Conservation (phyloP, 2,329 filamentous ascomycete genomes). For the Aspergillus sojae region DNA sequence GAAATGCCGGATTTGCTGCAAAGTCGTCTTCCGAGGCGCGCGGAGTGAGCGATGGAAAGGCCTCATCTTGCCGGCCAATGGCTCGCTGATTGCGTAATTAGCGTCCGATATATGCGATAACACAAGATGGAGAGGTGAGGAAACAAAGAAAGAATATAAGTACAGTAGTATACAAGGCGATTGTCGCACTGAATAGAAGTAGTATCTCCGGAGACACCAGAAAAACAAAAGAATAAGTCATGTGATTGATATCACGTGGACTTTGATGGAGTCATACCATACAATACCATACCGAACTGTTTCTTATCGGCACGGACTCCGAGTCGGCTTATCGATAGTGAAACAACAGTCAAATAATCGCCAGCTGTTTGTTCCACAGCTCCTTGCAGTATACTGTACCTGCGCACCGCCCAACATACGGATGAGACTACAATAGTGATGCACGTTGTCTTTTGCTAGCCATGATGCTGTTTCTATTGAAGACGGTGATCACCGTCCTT, state of each 20-base stretch:
- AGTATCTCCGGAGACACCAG: background rate
- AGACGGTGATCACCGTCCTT: constrained; percentile 34
- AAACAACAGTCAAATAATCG: constrained; percentile 11
- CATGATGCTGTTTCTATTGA: constrained; percentile 40
- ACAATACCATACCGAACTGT: background rate
- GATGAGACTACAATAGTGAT: background rate
- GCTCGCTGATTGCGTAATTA: background rate
- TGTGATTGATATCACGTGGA: background rate
- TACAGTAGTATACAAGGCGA: background rate
- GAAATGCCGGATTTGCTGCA: constrained; percentile 48
- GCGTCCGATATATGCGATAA: background rate
- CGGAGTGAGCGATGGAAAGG: constrained; percentile 16
- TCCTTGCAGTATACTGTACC: background rate
- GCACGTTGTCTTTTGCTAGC: background rate
- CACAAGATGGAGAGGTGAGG: background rate
- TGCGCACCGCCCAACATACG: background rate
- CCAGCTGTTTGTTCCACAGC: constrained; percentile 1
- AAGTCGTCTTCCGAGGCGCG: constrained; percentile 10
- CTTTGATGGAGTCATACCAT: background rate
- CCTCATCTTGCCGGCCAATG: constrained; percentile 13
- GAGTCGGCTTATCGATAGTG: constrained; percentile 18
- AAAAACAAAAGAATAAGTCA: background rate
- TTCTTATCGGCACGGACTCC: background rate
- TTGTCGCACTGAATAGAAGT: background rate
- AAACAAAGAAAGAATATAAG: background rate